Evolutionary conservation across 768 basidiomycete genomes (phyloP).

Genomic region (Lactarius hengduanensis): DNA sequence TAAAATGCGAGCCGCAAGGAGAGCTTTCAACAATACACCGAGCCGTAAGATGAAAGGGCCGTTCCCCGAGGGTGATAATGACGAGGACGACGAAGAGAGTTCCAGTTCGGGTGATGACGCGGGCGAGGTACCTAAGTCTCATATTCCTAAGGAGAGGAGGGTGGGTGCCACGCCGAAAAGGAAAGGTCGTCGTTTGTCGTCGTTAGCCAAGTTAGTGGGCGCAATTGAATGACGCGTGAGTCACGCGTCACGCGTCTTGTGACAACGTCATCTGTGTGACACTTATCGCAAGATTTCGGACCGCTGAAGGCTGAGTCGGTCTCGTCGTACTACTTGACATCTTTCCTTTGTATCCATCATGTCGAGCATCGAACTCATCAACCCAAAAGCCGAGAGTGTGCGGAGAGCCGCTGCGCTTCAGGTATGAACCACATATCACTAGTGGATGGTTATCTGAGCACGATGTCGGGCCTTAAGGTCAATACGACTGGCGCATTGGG

Average conservation of each 20-base stretch:
- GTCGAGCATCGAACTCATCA: slow-evolving; percentile 91
- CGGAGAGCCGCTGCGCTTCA: slow-evolving; percentile 87
- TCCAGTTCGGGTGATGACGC: slow-evolving; percentile 25
- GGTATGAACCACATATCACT: slow-evolving; percentile 45
- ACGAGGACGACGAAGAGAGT: slow-evolving; percentile 23
- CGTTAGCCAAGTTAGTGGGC: slow-evolving; percentile 5
- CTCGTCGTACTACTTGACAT: neutral
- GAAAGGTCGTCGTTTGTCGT: slow-evolving; percentile 21
- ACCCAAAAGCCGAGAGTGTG: slow-evolving; percentile 94
- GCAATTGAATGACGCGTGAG: slow-evolving; percentile 8
- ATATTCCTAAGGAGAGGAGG: slow-evolving; percentile 28
- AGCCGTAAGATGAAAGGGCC: slow-evolving; percentile 10
- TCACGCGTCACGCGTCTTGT: slow-evolving; percentile 14
- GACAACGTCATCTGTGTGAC: slow-evolving; percentile 13
- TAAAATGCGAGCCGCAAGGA: slow-evolving; percentile 6
- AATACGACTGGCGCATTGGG: slow-evolving; percentile 95
- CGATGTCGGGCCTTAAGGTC: slow-evolving; percentile 50
- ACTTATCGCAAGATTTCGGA: neutral
- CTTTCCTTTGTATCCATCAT: slow-evolving; percentile 13
- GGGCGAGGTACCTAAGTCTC: slow-evolving; percentile 8
- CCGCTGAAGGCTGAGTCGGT: neutral
- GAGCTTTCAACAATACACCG: slow-evolving; percentile 2
- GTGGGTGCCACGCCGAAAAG: slow-evolving; percentile 11
- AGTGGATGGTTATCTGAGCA: slow-evolving; percentile 28
- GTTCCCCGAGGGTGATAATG: slow-evolving; percentile 6